Base-by-base conservation (phyloP, 352 stramenopile genomes). In the Peronospora tabacina region DNA sequence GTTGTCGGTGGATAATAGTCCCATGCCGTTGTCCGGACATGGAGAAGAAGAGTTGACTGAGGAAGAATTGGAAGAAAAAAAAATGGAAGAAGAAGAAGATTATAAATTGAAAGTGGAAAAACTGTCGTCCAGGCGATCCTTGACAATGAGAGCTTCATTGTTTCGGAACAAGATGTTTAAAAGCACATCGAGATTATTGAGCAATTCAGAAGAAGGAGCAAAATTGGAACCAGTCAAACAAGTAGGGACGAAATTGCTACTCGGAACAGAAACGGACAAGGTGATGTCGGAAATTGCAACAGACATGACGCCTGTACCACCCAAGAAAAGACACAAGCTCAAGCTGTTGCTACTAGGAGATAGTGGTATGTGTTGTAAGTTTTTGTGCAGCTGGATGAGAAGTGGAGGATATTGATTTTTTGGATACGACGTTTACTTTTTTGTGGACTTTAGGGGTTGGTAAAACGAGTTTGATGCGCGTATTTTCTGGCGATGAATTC, bases 381-480 rank as follows among this genome's bases (percentile, higher is more conserved):
- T 15, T 8, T 15, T 9, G 5, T 13, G 2, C 10, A 29, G 44
- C 15, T 33, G 16, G 39, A 44, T 26, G 13, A 20, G 2, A 13
- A 40, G 38, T 20, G 37, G 19, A 28, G 33, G 36, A 33, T 37
- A 37, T 32, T 66, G 46, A 55, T 4, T 8, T 16, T 26, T 5
- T 26, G 30, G 26, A 19, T 36, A 7, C 44, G 16, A 40, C 62
- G 20, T 28, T 17, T 30, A 10, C 7, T 15, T 17, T 43, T 16
- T 0, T 34, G 1, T 22, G 7, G 10, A 11, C 10, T 44, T 7
- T 42, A 80, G 83, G 83, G 2, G 90, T 97, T 7, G 90, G 90
- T 52, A 97, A 97, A 51, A 97, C 84, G 3, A 96, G 82, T 69
- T 57, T 97, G 33, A 95, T 97, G 78, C 76, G 84, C n/a, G 85